phyloP scores from a whole-genome alignment of 2,329 filamentous ascomycete species.

The Cordyceps militaris region DNA sequence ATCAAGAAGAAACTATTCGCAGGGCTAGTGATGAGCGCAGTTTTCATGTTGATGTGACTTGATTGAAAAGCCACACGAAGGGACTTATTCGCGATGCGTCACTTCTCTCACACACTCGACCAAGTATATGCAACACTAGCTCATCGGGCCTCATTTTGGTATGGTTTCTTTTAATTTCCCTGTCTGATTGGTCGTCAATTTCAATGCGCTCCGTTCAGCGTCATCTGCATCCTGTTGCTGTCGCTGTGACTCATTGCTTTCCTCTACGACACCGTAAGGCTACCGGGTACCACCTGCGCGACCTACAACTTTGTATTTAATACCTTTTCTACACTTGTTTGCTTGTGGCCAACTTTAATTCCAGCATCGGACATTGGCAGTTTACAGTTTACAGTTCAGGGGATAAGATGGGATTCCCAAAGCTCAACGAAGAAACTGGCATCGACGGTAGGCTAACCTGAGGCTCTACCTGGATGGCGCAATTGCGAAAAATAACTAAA shows the following conservation, averaged over 20 bases:
- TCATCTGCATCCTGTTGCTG: background rate
- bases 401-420: constrained; percentile 59
- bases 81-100: too few species aligned
- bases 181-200: background rate
- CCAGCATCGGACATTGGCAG: too few species aligned
- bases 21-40: too few species aligned
- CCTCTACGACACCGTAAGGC: background rate
- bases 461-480: constrained; percentile 13
- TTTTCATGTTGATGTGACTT: too few species aligned
- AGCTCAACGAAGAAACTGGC: constrained; percentile 59
- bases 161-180: background rate
- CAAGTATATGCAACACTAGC: too few species aligned
- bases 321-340: background rate
- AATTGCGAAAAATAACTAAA: too few species aligned
- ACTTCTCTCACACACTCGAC: too few species aligned
- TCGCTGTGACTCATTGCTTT: background rate
- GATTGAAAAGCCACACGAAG: too few species aligned
- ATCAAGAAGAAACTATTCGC: too few species aligned
- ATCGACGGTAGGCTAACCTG: constrained; percentile 35
- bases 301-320: background rate
- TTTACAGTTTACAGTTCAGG: background rate
- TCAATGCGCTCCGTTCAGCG: background rate
- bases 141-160: background rate
- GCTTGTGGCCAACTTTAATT: background rate
- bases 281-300: background rate